These are phyloP conservation scores for Kalaharituber pfeilii DNA, from an alignment of 2,329 filamentous ascomycete genomes.

Conservation along the genomic window DNA sequence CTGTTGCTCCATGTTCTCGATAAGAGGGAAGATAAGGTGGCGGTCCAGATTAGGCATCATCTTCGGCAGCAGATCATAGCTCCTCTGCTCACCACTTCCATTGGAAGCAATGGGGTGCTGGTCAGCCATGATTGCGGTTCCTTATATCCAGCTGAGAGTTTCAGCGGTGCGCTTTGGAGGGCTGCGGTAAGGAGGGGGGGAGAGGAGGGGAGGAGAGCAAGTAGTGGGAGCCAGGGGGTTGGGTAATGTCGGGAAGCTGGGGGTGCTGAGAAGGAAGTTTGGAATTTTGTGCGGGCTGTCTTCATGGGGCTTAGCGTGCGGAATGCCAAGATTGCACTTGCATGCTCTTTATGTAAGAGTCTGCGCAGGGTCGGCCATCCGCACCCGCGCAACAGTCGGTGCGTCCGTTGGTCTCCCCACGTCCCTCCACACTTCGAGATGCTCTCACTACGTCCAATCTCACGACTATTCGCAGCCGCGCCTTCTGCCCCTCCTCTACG, in stretches of 20 bases:
- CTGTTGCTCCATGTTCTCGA: slow-evolving; percentile 75
- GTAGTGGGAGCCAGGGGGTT: slow-evolving; percentile 23
- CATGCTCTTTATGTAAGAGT: neutral
- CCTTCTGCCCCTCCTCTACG: neutral
- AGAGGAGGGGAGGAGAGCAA: neutral
- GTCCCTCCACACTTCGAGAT: neutral
- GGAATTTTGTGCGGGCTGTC: neutral
- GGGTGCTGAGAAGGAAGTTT: neutral
- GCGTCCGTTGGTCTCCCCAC: neutral
- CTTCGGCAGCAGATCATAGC: slow-evolving; percentile 71
- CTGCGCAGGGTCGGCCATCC: neutral
- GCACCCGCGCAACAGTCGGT: neutral
- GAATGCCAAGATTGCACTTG: neutral
- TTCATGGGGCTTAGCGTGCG: neutral
- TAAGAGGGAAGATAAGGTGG: slow-evolving; percentile 87
- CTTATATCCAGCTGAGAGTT: slow-evolving; percentile 2
- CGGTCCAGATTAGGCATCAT: slow-evolving; percentile 84
- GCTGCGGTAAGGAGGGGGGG: too few species aligned
- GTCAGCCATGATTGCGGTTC: slow-evolving; percentile 37
- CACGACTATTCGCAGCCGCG: neutral
- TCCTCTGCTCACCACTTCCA: slow-evolving; percentile 15
- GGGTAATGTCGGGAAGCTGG: slow-evolving; percentile 23
- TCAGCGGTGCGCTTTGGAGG: neutral
- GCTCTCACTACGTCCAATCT: neutral
- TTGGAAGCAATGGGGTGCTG: slow-evolving; percentile 28